phyloP scores from a whole-genome alignment of 1,284 basidiomycete species.

The Ceratobasidium theobromae region DNA sequence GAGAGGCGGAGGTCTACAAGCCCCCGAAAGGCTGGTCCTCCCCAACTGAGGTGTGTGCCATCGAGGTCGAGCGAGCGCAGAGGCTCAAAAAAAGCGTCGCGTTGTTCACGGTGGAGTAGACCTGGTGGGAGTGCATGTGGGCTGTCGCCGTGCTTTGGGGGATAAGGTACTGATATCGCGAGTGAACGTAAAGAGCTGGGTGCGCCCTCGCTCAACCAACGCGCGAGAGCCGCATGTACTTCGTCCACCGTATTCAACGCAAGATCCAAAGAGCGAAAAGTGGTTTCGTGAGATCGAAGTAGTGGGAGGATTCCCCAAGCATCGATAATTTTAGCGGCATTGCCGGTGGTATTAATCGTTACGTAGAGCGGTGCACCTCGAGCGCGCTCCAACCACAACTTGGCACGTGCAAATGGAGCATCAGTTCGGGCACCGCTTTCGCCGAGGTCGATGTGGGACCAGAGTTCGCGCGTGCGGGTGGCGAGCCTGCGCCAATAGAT shows the following conservation, averaged over 20 bases:
- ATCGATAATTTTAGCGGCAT: conserved; percentile 8
- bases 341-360: conserved; percentile 15
- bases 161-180: conserved; percentile 2
- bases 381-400: conserved; percentile 16
- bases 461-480: conserved; percentile 11
- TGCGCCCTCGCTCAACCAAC: conserved; percentile 10
- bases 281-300: conserved; percentile 12
- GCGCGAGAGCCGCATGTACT: conserved; percentile 10
- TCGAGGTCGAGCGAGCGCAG: conserved; percentile 16
- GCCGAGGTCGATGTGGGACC: conserved; percentile 10
- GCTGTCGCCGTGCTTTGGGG: conserved; percentile 14
- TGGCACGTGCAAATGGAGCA: conserved; percentile 7
- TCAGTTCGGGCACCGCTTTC: conserved; percentile 7
- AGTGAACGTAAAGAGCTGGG: conserved; percentile 4
- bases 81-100: conserved; percentile 20
- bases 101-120: conserved; percentile 5
- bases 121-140: conserved; percentile 11
- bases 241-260: conserved; percentile 2
- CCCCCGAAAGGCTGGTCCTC: not conserved
- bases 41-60: conserved; percentile 17
- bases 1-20: conserved; percentile 26
- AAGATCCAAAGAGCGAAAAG: conserved; percentile 17
- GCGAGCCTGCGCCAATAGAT: conserved; percentile 10
- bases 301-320: conserved; percentile 25
- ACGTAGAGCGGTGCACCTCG: conserved; percentile 11